phyloP scores from a whole-genome alignment of 148 eudicot genomes.

The Amaranthus cruentus region DNA sequence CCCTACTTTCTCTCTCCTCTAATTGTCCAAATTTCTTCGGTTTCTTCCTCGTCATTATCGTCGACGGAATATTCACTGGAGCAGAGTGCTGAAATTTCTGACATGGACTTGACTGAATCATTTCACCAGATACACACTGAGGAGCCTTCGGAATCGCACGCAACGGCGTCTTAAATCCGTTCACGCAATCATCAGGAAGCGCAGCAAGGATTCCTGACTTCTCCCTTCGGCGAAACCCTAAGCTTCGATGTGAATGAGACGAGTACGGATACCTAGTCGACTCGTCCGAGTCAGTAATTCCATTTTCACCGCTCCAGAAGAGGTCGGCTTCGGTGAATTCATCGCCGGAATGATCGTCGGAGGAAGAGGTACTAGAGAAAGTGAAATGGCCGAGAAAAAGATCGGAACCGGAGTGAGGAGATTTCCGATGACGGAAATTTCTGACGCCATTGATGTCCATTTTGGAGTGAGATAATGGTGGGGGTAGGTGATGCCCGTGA shows the following conservation, averaged over 20 bases:
- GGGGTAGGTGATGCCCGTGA: no score
- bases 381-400: no score
- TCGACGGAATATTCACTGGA: slow-evolving; percentile 48
- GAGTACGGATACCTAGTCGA: slow-evolving; percentile 5
- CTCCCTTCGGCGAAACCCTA: slow-evolving; percentile 22
- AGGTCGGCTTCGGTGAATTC: slow-evolving; percentile 54
- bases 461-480: no score
- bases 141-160: slow-evolving; percentile 43
- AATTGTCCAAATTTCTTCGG: slow-evolving; percentile 18
- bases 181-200: slow-evolving; percentile 34
- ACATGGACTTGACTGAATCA: slow-evolving; percentile 32
- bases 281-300: slow-evolving; percentile 23
- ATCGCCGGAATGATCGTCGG: slow-evolving; percentile 23
- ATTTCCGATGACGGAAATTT: no score
- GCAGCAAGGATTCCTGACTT: slow-evolving; percentile 50
- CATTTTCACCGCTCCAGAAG: slow-evolving; percentile 34
- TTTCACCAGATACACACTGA: slow-evolving; percentile 1
- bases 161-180: slow-evolving; percentile 16
- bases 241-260: not conserved
- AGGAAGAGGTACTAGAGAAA: not conserved
- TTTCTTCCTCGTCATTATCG: slow-evolving; percentile 18
- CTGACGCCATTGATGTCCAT: no score
- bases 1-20: not conserved
- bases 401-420: no score
- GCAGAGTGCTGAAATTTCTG: slow-evolving; percentile 42